Evolutionary conservation across 257 asterid species (phyloP), one percentile per base, ranked within the genome.

Genomic region (Plantago ovata): DNA sequence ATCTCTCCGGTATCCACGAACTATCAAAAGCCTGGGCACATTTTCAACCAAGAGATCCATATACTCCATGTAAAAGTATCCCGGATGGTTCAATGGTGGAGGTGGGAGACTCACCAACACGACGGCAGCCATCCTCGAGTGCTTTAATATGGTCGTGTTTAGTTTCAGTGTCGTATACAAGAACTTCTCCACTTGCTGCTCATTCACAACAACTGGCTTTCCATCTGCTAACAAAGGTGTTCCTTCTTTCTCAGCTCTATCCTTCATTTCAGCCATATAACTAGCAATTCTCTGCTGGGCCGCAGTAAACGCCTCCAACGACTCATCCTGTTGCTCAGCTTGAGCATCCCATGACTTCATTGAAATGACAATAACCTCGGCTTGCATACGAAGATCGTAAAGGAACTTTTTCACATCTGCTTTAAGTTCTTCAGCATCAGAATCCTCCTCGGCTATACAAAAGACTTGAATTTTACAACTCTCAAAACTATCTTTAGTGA

Each of bases 31-130:
- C 78, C 98, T 84, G 9, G 93, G 97, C 76, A 92, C 94, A 64
- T 88, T 88, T 64, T 92, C 97, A 19, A 92, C 98, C 84, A 92
- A 77, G 19, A 85, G 72, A 49, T 92, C 98, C 98, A 92, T 74
- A 69, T 92, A 92, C 79, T 92, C 98, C 98, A 92, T 92, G 65
- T 85, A 92, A 64, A 88, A 88, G 60, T 86, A 85, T 1, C 87
- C 78, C 0, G 98, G 97, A 52, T 92, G 98, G 70, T 81, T 86
- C 65, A 69, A 11, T 9, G 98, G 98, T 6, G 98, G 98, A 2
- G 98, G 95, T 0, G 97, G 98, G 7, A 92, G 82, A 46, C 98
- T 92, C 57, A 92, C 98, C 53, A 92, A 87, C 19, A 92, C 98
- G 3, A 89, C 95, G 0, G 98, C 97, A 0, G 97, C 94, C 98